Evolutionary conservation across 83 land plant genomes (phyloP), one percentile per base, ranked within the genome.

Genomic region (Picea abies): DNA sequence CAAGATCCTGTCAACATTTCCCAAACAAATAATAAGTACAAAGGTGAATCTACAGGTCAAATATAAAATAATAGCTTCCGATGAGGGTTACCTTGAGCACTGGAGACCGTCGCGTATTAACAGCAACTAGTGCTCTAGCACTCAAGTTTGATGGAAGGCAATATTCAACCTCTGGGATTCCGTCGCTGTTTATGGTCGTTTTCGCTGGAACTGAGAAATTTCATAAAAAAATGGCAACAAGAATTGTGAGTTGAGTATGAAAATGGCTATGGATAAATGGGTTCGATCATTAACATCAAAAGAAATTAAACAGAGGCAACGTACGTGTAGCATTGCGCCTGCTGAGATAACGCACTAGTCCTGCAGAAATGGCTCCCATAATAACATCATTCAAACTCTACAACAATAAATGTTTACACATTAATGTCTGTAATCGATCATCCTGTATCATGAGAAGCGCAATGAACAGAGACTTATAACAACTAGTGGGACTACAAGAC

Each of bases 351-450:
- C 84, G 75, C 25, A 85, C 58, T 0, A 91, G 76, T 52, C 86
- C 93, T 15, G 91, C 87, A 1, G 89, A 73, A 44, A 81, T 80
- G 4, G 87, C 60, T 63, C 89, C 93, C 76, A 89, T 7, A n/a
- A 91, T 16, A 10, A 91, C 93, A 83, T 91, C 93, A 62, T 89
- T 91, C 22, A 91, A 32, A 0, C 86, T 91, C 93, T 91, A 87
- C 70, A 44, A 63, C 22, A 44, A 49, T 9, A 8, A 49, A 49
- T 49, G 11, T 49, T 49, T 49, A 49, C 52, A 49, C 52, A 49
- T 49, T 9, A 49, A 0, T 49, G 12, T 9, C 52, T 9, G 11
- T 49, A 8, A 8, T 8, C 8, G 10, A 0, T 49, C 6, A 8
- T 47, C 52, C 52, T 47, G 52, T 47, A 6, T 47, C 52, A 47